These are phyloP conservation scores for Apiospora kogelbergensis DNA, from an alignment of 2,329 filamentous ascomycete genomes.

Conservation along the genomic window DNA sequence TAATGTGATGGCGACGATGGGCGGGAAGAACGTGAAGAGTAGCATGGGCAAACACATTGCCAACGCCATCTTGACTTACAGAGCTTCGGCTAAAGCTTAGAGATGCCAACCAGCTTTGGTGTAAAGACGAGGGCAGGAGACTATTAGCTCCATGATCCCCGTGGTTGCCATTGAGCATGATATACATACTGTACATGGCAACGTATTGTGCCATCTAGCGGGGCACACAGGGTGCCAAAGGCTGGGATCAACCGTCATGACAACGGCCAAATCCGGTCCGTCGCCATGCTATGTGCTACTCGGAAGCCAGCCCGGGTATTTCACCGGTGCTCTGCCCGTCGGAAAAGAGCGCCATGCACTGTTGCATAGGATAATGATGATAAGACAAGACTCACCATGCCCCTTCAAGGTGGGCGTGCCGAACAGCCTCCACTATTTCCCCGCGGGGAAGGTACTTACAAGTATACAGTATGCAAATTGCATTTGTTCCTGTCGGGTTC, in stretches of 20 bases:
- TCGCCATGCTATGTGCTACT: background rate
- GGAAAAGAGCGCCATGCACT: background rate
- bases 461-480: too few species aligned
- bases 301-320: background rate
- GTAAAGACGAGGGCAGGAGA: background rate
- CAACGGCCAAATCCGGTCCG: background rate
- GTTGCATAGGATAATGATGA: background rate
- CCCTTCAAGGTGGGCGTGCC: background rate
- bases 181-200: background rate
- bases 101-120: background rate
- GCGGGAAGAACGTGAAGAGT: background rate
- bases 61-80: background rate
- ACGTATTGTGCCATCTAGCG: background rate
- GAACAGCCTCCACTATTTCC: constrained; percentile 5
- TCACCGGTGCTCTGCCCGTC: background rate
- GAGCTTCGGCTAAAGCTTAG: background rate
- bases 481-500: background rate
- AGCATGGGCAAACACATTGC: background rate
- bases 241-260: background rate
- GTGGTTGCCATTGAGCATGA: background rate
- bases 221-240: background rate
- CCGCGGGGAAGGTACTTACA: background rate
- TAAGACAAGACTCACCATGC: background rate
- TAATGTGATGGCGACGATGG: background rate
- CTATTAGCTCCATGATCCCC: background rate